Conservation (phyloP, 2,329 filamentous ascomycete genomes). For the Colletotrichum filicis region DNA sequence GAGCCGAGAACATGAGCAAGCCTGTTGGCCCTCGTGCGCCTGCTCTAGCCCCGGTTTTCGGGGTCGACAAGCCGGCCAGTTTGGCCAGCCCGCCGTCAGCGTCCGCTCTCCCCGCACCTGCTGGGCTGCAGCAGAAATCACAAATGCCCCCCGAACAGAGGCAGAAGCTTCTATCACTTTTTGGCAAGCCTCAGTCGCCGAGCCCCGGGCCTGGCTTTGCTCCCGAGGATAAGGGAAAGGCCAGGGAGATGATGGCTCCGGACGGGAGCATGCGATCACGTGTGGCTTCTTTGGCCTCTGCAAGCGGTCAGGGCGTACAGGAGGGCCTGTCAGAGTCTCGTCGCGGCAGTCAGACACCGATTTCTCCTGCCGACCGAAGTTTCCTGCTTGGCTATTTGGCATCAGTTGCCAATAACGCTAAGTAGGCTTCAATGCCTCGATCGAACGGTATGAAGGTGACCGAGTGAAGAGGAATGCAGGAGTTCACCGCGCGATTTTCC, state of each 20-base stretch:
- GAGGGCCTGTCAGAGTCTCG: constrained; percentile 46
- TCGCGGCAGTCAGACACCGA: constrained; percentile 63
- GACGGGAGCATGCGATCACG: constrained; percentile 47
- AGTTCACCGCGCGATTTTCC: background rate
- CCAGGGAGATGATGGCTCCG: constrained; percentile 42
- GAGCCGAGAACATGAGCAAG: constrained; percentile 7
- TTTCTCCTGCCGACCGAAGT: constrained; percentile 77
- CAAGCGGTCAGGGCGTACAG: constrained; percentile 44
- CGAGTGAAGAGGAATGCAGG: background rate
- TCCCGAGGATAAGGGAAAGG: constrained; percentile 40
- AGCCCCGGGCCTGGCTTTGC: constrained; percentile 24
- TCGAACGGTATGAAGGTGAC: background rate
- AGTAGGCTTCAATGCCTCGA: constrained; percentile 4
- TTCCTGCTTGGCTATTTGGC: constrained; percentile 83
- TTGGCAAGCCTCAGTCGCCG: constrained; percentile 59
- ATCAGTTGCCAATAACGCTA: constrained; percentile 54
- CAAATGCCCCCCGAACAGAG: constrained; percentile 54
- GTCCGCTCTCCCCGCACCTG: constrained; percentile 42
- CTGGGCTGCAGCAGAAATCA: constrained; percentile 44
- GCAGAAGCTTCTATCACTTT: constrained; percentile 68
- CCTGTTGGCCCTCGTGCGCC: constrained; percentile 7
- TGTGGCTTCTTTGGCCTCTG: constrained; percentile 57
- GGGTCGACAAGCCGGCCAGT: constrained; percentile 35
- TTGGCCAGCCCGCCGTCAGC: constrained; percentile 41
- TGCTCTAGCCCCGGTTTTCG: constrained; percentile 5